Percentiles rank a stretch among this genome's conserved stretches.
phyloP scores from a whole-genome alignment of 805 yeast species.

The Kregervanrija fluxuum region DNA sequence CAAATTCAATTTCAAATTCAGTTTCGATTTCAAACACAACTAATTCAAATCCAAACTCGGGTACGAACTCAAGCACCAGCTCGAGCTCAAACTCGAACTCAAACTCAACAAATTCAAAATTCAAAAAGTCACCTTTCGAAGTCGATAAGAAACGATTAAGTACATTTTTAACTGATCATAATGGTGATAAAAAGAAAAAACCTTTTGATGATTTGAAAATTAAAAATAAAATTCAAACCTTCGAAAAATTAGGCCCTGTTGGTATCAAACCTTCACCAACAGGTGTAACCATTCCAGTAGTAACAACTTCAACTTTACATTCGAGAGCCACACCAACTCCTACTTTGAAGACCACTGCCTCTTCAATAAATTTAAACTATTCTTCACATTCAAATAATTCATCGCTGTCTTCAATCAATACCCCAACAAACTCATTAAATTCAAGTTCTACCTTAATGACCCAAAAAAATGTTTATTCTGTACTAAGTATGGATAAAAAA shows the following conservation, averaged over 20 bases:
- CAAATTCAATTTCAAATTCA: too few relatives aligned
- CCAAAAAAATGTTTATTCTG: too few relatives aligned
- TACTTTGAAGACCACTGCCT: too few relatives aligned
- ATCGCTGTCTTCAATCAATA: too few relatives aligned
- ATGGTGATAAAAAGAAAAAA: conserved; percentile 10
- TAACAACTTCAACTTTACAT: conserved; percentile 23
- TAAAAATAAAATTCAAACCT: conserved; percentile 6
- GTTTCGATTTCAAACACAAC: too few relatives aligned
- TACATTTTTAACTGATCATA: conserved; percentile 10
- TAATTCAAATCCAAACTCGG: too few relatives aligned
- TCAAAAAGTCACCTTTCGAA: conserved; percentile 11
- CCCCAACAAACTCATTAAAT: too few relatives aligned
- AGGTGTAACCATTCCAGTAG: conserved; percentile 28
- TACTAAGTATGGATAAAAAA: conserved; percentile 24
- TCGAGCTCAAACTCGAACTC: conserved; percentile 3
- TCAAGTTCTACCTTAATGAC: too few relatives aligned
- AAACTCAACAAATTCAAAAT: conserved; percentile 7
- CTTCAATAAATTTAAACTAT: too few relatives aligned
- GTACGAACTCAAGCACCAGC: too few relatives aligned
- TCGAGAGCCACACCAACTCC: conserved; percentile 2
- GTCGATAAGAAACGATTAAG: conserved; percentile 15
- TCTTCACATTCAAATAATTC: too few relatives aligned
- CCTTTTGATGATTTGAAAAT: neutral
- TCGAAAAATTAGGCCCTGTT: conserved; percentile 29
- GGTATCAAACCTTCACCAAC: conserved; percentile 28